phyloP scores from a whole-genome alignment of 2,329 filamentous ascomycete genomes.

The Apiospora phragmitis region DNA sequence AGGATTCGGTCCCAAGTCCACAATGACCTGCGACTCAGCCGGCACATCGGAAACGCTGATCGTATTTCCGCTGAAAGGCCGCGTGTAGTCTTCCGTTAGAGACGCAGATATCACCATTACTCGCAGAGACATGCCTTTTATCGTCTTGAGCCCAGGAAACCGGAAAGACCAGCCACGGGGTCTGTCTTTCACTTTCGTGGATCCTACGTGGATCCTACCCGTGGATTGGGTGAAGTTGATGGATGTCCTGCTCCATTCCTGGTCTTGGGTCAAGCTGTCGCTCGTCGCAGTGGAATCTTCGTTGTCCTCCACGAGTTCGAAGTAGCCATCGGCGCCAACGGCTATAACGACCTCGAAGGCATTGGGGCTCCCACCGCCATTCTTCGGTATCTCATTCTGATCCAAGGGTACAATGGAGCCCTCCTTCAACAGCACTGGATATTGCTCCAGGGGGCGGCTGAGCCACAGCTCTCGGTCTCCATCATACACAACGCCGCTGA shows the following conservation, averaged over 20 bases:
- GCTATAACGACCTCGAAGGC: conserved; percentile 50
- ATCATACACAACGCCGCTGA: conserved; percentile 58
- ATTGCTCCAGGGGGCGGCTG: conserved; percentile 47
- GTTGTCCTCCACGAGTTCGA: conserved; percentile 50
- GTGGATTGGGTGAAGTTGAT: conserved; percentile 7
- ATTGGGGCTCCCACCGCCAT: conserved; percentile 48
- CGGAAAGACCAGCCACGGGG: conserved; percentile 4
- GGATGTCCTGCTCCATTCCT: not conserved
- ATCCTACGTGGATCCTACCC: not conserved
- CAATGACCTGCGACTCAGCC: not conserved
- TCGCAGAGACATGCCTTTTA: not conserved
- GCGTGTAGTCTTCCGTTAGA: not conserved
- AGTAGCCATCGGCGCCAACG: conserved; percentile 47
- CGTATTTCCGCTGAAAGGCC: not conserved
- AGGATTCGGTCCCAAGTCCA: conserved; percentile 9
- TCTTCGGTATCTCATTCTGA: conserved; percentile 37
- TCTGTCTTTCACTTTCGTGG: not conserved
- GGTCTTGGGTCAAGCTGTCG: not conserved
- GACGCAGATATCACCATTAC: not conserved
- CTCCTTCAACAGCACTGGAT: conserved; percentile 55
- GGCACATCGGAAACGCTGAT: conserved; percentile 8
- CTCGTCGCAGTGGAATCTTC: not conserved
- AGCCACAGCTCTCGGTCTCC: conserved; percentile 53
- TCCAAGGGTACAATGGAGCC: conserved; percentile 62
- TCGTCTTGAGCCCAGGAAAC: not conserved